Evolutionary conservation across 345 rosid species (phyloP), one percentile per base, ranked within the genome.

Genomic region (Brassica nigra): DNA sequence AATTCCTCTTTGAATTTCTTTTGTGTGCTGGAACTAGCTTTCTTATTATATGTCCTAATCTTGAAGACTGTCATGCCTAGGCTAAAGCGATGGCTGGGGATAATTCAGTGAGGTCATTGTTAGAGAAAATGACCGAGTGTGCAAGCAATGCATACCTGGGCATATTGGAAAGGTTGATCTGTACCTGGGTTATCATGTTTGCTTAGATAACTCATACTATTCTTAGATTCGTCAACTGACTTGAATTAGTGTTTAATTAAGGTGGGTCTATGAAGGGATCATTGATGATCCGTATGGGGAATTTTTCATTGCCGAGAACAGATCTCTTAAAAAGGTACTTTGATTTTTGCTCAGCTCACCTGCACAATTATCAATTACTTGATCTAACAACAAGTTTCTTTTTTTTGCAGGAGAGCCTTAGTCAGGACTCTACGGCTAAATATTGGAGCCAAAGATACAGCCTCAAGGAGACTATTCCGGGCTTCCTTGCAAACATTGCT

Each of bases 251-350:
- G 73, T 74, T 63, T 70, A 49, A 70, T 71, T 65, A 74, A 95
- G 99, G 91, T 95, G 99, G 99, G 93, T 95, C 78, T 95, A 95
- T 84, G 98, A 95, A 88, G 99, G 99, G 78, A 90, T 88, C 71
- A 93, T 95, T 44, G 94, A 95, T 78, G 98, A 95, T 81, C 98
- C 99, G 62, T 95, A 95, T 81, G 96, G 98, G 58, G 99, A 93
- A 80, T 93, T 95, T 86, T 95, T 95, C 73, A 93, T 95, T 74
- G 88, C 89, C 44, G 99, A 93, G 86, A 88, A 91, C 81, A 93
- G 94, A 80, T 89, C 90, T 64, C 94, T 95, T 72, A 90, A 79
- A 79, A 91, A 95, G 99, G 98, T 95, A 84, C 57, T 39, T 58
- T n/a, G 12, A 10, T 31, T 70, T 80, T 71, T 44, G 29, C 74